These are phyloP conservation scores for Alternaria postmessia DNA, from an alignment of 2,329 filamentous ascomycete genomes.

Conservation along the genomic window DNA sequence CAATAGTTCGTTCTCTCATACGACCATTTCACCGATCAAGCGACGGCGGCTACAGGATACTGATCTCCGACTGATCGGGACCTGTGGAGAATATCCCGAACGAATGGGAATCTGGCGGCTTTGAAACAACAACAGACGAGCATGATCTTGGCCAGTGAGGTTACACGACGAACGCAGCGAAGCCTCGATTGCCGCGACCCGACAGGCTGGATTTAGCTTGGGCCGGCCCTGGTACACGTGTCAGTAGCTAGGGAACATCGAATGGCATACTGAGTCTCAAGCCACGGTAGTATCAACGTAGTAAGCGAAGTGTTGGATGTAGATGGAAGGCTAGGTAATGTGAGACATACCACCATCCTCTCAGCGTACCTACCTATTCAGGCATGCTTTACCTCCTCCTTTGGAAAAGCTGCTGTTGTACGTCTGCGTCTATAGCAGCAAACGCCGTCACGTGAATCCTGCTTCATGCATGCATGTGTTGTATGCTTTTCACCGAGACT, in stretches of 20 bases:
- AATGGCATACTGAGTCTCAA: conserved; percentile 19
- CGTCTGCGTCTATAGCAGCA: neutral
- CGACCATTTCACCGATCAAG: conserved; percentile 15
- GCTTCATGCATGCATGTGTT: conserved; percentile 6
- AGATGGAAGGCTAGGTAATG: neutral
- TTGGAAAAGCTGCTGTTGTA: neutral
- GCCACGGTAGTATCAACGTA: conserved; percentile 22
- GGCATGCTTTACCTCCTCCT: neutral
- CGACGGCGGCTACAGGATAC: conserved; percentile 25
- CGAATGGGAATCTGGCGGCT: conserved; percentile 23
- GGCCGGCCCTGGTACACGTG: conserved; percentile 28
- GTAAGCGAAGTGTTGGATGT: conserved; percentile 17
- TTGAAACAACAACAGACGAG: conserved; percentile 17
- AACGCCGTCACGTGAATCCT: conserved; percentile 7
- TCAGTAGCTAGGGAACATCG: conserved; percentile 17
- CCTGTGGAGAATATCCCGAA: conserved; percentile 13
- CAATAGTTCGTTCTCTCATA: conserved; percentile 2
- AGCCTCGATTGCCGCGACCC: conserved; percentile 26
- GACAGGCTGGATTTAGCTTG: conserved; percentile 10
- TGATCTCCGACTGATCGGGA: conserved; percentile 16
- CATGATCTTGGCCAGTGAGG: conserved; percentile 22
- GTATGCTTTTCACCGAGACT: neutral
- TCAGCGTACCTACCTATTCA: neutral
- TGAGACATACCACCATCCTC: neutral
- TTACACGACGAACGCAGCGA: conserved; percentile 5